These are phyloP conservation scores for Aspergillus cavernicola DNA, from an alignment of 495 filamentous ascomycete species.

Conservation along the genomic window DNA sequence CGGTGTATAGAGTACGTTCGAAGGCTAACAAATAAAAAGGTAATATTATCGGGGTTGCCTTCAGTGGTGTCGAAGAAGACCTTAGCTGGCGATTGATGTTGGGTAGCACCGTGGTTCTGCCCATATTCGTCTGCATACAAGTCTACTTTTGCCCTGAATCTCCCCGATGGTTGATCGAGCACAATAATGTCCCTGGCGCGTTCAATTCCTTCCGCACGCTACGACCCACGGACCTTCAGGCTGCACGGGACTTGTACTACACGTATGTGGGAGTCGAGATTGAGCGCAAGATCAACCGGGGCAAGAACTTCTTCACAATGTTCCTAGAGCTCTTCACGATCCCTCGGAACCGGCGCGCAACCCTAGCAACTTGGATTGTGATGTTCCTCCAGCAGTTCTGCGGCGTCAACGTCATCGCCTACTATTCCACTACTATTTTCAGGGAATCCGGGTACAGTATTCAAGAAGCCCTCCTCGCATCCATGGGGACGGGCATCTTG, in stretches of 20 bases:
- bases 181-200: conserved; percentile 41
- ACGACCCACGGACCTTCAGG: conserved; percentile 45
- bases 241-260: conserved; percentile 54
- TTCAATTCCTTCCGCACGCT: conserved; percentile 44
- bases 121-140: conserved; percentile 42
- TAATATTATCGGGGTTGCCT: conserved; percentile 67
- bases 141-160: conserved; percentile 65
- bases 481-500: conserved; percentile 61
- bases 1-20: no score
- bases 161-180: conserved; percentile 63
- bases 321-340: conserved; percentile 52
- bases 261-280: conserved; percentile 44
- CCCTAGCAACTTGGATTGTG: conserved; percentile 46
- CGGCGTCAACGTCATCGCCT: conserved; percentile 52
- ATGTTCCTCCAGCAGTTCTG: conserved; percentile 54
- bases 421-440: conserved; percentile 57
- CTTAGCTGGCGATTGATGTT: conserved; percentile 47
- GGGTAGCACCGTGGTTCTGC: conserved; percentile 43
- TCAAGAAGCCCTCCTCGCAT: conserved; percentile 49
- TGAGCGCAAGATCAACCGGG: conserved; percentile 42
- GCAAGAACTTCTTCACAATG: conserved; percentile 45
- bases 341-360: conserved; percentile 52
- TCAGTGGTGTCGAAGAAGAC: conserved; percentile 39
- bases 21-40: no score
- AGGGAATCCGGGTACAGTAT: conserved; percentile 40